Conservation (phyloP, 2,329 filamentous ascomycete species). For the Aspergillus pseudotamarii region DNA sequence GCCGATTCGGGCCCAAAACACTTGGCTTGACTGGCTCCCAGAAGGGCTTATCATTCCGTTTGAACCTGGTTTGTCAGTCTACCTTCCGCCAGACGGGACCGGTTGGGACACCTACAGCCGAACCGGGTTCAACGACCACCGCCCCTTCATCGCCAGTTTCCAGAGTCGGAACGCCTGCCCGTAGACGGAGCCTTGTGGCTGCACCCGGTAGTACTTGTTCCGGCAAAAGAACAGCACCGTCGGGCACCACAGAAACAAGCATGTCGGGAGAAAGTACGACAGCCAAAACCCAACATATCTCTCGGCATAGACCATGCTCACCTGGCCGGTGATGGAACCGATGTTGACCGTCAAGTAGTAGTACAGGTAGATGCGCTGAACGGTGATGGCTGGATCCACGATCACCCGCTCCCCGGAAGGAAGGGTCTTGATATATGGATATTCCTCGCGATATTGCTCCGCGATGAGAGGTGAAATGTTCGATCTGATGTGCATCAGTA, state of each 20-base stretch:
- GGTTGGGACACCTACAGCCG: constrained; percentile 49
- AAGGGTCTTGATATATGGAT: constrained; percentile 59
- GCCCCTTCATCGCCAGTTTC: constrained; percentile 63
- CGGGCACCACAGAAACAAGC: constrained; percentile 65
- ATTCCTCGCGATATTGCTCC: constrained; percentile 67
- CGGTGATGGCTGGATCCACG: constrained; percentile 69
- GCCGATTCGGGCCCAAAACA: constrained; percentile 25
- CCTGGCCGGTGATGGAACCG: constrained; percentile 63
- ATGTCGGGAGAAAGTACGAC: constrained; percentile 68
- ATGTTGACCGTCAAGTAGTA: constrained; percentile 74
- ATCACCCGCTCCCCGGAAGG: constrained; percentile 68
- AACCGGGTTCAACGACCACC: constrained; percentile 64
- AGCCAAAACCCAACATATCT: constrained; percentile 78
- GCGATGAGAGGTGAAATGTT: constrained; percentile 75
- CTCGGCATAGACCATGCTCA: constrained; percentile 73
- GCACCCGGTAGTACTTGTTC: constrained; percentile 64
- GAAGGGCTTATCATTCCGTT: constrained; percentile 19
- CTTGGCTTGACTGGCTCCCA: constrained; percentile 40
- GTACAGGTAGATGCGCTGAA: constrained; percentile 68
- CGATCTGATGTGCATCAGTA: constrained; percentile 39
- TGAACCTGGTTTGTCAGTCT: constrained; percentile 20
- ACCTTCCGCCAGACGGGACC: too few relatives aligned
- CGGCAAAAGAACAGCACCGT: constrained; percentile 62
- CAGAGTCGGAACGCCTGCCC: constrained; percentile 67
- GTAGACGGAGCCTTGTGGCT: constrained; percentile 73